Evolutionary conservation across 2,329 filamentous ascomycete genomes (phyloP).

Genomic region (Rhinocladiella mackenziei): DNA sequence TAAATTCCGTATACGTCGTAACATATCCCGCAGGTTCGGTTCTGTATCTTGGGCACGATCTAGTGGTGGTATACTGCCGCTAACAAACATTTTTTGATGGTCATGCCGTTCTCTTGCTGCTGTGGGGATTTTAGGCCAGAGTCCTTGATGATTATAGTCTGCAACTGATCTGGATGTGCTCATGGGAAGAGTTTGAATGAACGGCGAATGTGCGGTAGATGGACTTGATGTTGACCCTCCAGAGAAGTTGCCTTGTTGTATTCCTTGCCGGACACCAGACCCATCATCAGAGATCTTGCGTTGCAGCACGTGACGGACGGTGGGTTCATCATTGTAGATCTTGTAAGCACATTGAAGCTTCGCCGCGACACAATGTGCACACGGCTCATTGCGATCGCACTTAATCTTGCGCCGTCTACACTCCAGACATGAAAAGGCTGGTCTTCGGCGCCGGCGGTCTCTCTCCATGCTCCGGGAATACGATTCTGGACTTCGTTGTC

Average conservation of each 20-base stretch:
- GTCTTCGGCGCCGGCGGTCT: constrained; percentile 23
- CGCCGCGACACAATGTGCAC: constrained; percentile 27
- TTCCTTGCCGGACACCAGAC: background rate
- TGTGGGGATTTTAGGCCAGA: background rate
- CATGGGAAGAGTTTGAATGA: background rate
- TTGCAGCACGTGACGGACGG: background rate
- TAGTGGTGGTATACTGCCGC: background rate
- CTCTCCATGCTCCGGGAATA: no score
- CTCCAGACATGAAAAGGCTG: constrained; percentile 31
- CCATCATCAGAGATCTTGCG: background rate
- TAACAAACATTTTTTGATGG: background rate
- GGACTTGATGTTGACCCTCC: background rate
- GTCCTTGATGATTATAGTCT: background rate
- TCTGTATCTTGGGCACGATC: background rate
- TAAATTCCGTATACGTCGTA: background rate
- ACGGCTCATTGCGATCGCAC: constrained; percentile 32
- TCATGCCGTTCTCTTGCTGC: background rate
- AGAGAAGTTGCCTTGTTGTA: background rate
- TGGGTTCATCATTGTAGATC: constrained; percentile 10
- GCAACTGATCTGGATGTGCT: background rate
- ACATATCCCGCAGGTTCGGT: background rate
- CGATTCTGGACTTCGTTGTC: no score
- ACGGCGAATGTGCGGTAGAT: background rate
- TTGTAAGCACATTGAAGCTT: constrained; percentile 14
- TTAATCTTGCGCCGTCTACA: constrained; percentile 34